Evolutionary conservation across 148 eudicot species (phyloP), one percentile per base, ranked within the genome.

Genomic region (Chenopodium suecicum): DNA sequence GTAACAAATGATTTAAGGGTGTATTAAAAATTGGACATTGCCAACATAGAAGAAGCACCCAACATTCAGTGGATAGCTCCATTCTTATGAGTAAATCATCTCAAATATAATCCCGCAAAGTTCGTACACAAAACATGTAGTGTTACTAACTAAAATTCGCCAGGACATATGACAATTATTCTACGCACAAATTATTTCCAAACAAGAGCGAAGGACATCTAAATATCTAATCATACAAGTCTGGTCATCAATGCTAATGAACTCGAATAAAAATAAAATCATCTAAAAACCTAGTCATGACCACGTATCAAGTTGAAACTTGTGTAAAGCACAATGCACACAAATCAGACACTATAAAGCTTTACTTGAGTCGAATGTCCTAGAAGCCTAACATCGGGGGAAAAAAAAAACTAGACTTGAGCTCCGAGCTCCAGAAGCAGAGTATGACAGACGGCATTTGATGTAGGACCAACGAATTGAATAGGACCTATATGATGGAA

Each of bases 351-450:
- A 8, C 31, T 72, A 72, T 25, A 20, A 72, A 29, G 54, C 75
- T 72, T 67, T 22, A 25, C 70, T 67, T 41, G 29, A 44, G 62
- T 4, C 1, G n/a, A 82, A 27, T n/a, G 1, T 64, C 77, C 77
- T 64, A 79, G 67, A 75, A 69, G 63, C 74, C 83, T 64, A 77
- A 78, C 73, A 48, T 68, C 4, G 0, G 7, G 44, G 2, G 20
- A 78, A 16, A 56, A 14, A 4, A 78, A 56, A 14, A 4, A 78
- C 25, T 85, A 85, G 13, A 34, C 79, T 82, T 90, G 76, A 52
- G 73, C 89, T 77, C 98, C 97, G 71, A 93, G 89, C 85, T 94
- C 98, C 88, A 94, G 78, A 82, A 91, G 79, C 66, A 94, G 85
- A 27, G 98, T 94, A 83, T 90, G 98, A 82, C 88, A 93, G 20